Evolutionary conservation across 1,139 yeast species (phyloP).

Genomic region (Kodamaea arcana): DNA sequence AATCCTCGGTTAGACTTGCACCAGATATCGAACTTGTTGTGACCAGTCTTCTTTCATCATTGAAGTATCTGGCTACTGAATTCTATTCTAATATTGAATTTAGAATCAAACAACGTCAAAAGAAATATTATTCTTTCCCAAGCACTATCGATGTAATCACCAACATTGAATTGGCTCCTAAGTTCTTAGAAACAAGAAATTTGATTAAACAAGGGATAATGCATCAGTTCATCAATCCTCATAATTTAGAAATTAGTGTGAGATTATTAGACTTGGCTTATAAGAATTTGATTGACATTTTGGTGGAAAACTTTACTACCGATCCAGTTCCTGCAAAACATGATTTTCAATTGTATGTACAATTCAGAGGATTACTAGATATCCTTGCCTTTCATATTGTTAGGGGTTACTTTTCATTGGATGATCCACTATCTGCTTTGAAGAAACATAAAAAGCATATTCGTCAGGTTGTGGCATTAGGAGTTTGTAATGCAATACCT

Average conservation of each 20-base stretch:
- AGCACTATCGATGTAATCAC: slow-evolving; percentile 24
- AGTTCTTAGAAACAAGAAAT: slow-evolving; percentile 38
- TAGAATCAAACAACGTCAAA: slow-evolving; percentile 32
- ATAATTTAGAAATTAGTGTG: slow-evolving; percentile 30
- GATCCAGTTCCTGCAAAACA: slow-evolving; percentile 21
- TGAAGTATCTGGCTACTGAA: slow-evolving; percentile 28
- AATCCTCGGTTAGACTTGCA: slow-evolving; percentile 11
- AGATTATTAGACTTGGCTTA: slow-evolving; percentile 32
- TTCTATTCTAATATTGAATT: slow-evolving; percentile 33
- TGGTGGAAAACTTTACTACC: slow-evolving; percentile 17
- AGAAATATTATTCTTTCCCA: slow-evolving; percentile 38
- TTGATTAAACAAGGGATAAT: slow-evolving; percentile 36
- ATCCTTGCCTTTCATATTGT: slow-evolving; percentile 59
- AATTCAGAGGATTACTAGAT: slow-evolving; percentile 50
- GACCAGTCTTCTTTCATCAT: slow-evolving; percentile 25
- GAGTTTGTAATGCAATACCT: too few species aligned
- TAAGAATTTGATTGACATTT: slow-evolving; percentile 26
- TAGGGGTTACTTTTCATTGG: slow-evolving; percentile 57
- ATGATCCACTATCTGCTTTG: slow-evolving; percentile 55
- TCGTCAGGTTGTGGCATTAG: slow-evolving; percentile 28
- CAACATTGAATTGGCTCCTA: slow-evolving; percentile 31
- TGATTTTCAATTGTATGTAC: slow-evolving; percentile 26
- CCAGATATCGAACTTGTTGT: slow-evolving; percentile 30
- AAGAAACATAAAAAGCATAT: slow-evolving; percentile 64
- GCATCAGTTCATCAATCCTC: slow-evolving; percentile 31